These are phyloP conservation scores for Colletotrichum sp. DNA, from an alignment of 2,329 filamentous ascomycete species.

Conservation along the genomic window DNA sequence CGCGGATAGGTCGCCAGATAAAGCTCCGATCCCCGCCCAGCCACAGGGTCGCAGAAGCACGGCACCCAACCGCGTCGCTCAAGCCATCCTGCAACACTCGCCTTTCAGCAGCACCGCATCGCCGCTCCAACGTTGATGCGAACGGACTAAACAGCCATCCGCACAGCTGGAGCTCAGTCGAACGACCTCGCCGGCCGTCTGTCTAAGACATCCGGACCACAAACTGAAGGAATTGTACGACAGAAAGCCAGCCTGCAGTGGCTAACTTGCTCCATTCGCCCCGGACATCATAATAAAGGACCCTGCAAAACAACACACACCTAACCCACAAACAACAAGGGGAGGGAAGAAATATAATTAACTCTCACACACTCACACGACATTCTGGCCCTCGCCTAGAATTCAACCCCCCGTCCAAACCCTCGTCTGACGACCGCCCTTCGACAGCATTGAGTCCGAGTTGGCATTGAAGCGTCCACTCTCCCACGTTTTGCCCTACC, in stretches of 20 bases:
- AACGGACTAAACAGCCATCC: background rate
- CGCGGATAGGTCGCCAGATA: background rate
- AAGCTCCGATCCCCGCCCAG: background rate
- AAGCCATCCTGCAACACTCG: background rate
- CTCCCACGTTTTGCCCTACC: background rate
- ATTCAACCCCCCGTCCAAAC: background rate
- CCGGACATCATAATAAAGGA: background rate
- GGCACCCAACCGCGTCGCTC: background rate
- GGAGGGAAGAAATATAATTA: background rate
- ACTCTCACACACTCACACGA: background rate
- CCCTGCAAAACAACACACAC: background rate
- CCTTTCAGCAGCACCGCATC: background rate
- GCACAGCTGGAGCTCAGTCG: background rate
- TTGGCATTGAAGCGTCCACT: background rate
- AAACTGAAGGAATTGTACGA: background rate
- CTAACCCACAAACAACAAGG: background rate
- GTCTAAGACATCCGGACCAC: background rate
- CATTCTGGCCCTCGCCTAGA: background rate
- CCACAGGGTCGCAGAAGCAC: constrained; percentile 3
- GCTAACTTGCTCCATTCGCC: background rate
- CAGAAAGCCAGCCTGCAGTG: background rate
- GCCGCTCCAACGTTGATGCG: background rate
- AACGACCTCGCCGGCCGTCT: background rate
- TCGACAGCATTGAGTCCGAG: background rate
- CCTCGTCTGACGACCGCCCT: background rate